These are phyloP conservation scores for Scheffersomyces parashehatae DNA, from an alignment of 1,139 yeast species.

Conservation along the genomic window DNA sequence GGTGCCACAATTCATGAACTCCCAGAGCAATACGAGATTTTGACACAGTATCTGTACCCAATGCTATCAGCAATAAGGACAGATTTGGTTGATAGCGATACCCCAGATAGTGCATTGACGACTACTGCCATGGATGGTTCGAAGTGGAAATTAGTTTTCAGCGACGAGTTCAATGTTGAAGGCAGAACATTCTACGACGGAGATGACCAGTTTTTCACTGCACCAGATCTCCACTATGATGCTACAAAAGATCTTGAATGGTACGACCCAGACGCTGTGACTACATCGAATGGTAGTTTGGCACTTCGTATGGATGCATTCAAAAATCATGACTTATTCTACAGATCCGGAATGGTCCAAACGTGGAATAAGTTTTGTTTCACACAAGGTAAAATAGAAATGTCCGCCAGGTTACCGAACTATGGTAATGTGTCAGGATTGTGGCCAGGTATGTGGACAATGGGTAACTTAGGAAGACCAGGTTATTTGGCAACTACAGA, in stretches of 20 bases:
- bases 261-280: slow-evolving; percentile 34
- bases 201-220: slow-evolving; percentile 32
- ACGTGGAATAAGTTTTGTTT: slow-evolving; percentile 33
- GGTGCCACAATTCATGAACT: slow-evolving; percentile 16
- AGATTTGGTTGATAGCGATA: slow-evolving; percentile 28
- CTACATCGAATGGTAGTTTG: slow-evolving; percentile 28
- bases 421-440: slow-evolving; percentile 30
- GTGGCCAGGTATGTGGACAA: slow-evolving; percentile 37
- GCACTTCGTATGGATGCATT: slow-evolving; percentile 26
- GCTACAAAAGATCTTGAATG: slow-evolving; percentile 35
- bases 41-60: slow-evolving; percentile 26
- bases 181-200: slow-evolving; percentile 34
- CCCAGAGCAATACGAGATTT: slow-evolving; percentile 22
- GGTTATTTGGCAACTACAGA: slow-evolving; percentile 33
- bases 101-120: slow-evolving; percentile 19
- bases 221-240: slow-evolving; percentile 28
- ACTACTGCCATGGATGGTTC: slow-evolving; percentile 19
- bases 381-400: slow-evolving; percentile 26
- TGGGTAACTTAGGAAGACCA: slow-evolving; percentile 34
- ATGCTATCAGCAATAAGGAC: slow-evolving; percentile 24
- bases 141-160: slow-evolving; percentile 26
- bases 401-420: slow-evolving; percentile 27
- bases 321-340: slow-evolving; percentile 29
- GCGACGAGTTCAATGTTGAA: slow-evolving; percentile 31
- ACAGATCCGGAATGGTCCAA: slow-evolving; percentile 34